phyloP scores from a whole-genome alignment of 78 protist genomes.

The Dictyostelium citrinum region DNA sequence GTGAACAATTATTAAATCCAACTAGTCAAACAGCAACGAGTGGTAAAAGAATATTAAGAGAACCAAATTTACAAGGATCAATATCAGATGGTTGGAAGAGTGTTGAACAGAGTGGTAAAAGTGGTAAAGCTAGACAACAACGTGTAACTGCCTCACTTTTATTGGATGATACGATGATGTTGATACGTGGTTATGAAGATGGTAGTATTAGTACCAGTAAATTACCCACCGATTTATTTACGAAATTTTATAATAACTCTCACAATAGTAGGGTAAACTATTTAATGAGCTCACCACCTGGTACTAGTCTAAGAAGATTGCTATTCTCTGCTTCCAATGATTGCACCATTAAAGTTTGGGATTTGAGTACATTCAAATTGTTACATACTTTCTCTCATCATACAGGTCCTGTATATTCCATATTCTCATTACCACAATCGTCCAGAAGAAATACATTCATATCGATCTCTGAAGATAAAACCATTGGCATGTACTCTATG shows the following conservation, averaged over 20 bases:
- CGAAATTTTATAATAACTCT: slow-evolving; percentile 17
- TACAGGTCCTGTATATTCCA: slow-evolving; percentile 53
- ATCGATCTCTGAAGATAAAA: slow-evolving; percentile 61
- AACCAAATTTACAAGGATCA: slow-evolving; percentile 49
- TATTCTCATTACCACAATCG: slow-evolving; percentile 15
- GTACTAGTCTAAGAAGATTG: background rate
- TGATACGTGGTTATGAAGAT: slow-evolving; percentile 65
- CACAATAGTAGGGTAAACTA: slow-evolving; percentile 42
- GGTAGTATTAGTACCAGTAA: slow-evolving; percentile 66
- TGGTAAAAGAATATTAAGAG: background rate
- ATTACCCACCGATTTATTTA: slow-evolving; percentile 38
- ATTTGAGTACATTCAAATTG: slow-evolving; percentile 25
- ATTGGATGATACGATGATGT: slow-evolving; percentile 36
- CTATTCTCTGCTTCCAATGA: slow-evolving; percentile 63
- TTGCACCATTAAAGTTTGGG: slow-evolving; percentile 63
- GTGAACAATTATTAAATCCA: background rate
- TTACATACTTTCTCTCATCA: slow-evolving; percentile 74
- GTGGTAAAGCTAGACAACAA: background rate
- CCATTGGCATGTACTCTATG: slow-evolving; percentile 59
- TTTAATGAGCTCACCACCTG: slow-evolving; percentile 44
- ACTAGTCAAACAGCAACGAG: background rate
- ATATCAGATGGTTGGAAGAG: slow-evolving; percentile 59
- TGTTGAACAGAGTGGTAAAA: background rate
- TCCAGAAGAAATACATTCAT: background rate
- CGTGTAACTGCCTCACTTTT: slow-evolving; percentile 54